Conservation (phyloP, 164 flowering plant species). For the Hamamelis virginiana region DNA sequence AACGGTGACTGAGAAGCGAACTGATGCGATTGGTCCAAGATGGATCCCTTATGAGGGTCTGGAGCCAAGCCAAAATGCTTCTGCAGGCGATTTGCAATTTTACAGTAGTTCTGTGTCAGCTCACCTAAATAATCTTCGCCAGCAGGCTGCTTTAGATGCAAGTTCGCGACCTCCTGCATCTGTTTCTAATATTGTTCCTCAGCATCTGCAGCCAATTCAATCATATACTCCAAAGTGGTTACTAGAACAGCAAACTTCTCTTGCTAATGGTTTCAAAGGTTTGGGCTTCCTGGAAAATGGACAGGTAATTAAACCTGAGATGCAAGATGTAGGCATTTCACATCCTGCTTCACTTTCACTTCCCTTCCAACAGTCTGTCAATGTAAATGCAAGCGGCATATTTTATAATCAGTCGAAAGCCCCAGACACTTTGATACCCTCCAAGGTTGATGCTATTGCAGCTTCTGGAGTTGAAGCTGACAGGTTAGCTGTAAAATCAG, state of each 20-base stretch:
- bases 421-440: conserved; percentile 43
- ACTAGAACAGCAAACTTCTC: conserved; percentile 39
- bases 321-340: conserved; percentile 29
- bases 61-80: conserved; percentile 28
- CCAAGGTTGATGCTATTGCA: conserved; percentile 40
- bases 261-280: conserved; percentile 46
- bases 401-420: conserved; percentile 23
- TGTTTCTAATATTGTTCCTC: conserved; percentile 27
- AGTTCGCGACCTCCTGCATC: conserved; percentile 30
- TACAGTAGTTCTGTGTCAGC: conserved; percentile 28
- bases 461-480: conserved; percentile 35
- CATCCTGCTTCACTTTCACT: conserved; percentile 30
- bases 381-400: conserved; percentile 20
- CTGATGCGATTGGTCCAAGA: conserved; percentile 29
- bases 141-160: conserved; percentile 28
- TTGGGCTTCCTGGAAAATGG: conserved; percentile 59
- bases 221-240: conserved; percentile 47
- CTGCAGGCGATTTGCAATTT: conserved; percentile 28
- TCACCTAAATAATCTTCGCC: conserved; percentile 24
- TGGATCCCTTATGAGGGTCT: conserved; percentile 29
- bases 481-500: conserved; percentile 24
- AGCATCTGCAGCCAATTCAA: conserved; percentile 36
- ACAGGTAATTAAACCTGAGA: conserved; percentile 24
- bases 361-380: conserved; percentile 39
- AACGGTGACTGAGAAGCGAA: conserved; percentile 49